These are phyloP conservation scores for Thymus quinquecostatus DNA, from an alignment of 257 asterid genomes.

Conservation along the genomic window DNA sequence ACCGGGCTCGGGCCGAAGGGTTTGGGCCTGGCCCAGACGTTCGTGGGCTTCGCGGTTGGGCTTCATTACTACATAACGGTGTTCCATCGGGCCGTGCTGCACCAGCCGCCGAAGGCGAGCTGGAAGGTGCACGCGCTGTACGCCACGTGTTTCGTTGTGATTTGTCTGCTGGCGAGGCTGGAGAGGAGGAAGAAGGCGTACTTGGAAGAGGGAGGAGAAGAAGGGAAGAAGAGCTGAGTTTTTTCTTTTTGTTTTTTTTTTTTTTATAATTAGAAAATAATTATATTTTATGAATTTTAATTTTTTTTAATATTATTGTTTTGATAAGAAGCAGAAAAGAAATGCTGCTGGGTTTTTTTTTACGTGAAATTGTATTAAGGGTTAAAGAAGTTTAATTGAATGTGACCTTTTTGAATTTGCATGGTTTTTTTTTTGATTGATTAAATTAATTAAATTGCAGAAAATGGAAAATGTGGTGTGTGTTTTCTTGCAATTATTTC, in stretches of 20 bases:
- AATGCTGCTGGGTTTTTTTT: background rate
- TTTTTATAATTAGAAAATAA: background rate
- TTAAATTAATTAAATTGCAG: background rate
- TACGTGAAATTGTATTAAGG: background rate
- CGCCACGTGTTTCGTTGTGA: conserved; percentile 76
- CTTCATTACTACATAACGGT: conserved; percentile 84
- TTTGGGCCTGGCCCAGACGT: conserved; percentile 72
- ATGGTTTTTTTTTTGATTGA: background rate
- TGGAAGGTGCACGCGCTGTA: conserved; percentile 77
- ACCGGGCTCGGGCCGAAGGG: conserved; percentile 55
- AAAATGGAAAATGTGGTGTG: background rate
- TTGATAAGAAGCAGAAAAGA: conserved; percentile 21
- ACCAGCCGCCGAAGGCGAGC: conserved; percentile 76
- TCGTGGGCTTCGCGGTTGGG: conserved; percentile 91
- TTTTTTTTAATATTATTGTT: background rate
- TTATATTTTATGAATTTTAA: background rate
- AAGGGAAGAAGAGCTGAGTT: conserved; percentile 64
- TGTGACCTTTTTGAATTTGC: background rate
- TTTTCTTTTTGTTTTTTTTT: background rate
- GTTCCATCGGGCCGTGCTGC: conserved; percentile 74
- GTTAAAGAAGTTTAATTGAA: background rate
- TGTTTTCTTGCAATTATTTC: background rate
- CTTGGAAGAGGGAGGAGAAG: conserved; percentile 66
- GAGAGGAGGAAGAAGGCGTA: conserved; percentile 84
- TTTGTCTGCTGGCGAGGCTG: conserved; percentile 59